These are phyloP conservation scores for Lecanicillium sp. DNA, from an alignment of 2,329 filamentous ascomycete species.

Conservation along the genomic window DNA sequence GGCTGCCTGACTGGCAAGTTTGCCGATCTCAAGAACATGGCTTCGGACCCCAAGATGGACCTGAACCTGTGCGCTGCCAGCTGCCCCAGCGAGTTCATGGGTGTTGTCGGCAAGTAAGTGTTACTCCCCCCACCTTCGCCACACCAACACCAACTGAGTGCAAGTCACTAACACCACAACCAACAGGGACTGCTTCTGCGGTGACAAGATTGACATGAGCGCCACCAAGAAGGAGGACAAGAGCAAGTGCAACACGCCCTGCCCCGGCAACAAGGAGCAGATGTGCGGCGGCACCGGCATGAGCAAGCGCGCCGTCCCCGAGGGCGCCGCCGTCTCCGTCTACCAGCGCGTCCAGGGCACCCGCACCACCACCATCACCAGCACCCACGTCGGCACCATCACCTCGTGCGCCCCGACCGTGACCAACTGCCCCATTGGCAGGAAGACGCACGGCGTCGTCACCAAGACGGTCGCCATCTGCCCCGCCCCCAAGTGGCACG, in stretches of 20 bases:
- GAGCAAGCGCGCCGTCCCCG: background rate
- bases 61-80: constrained; percentile 18
- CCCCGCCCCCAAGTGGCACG: constrained; percentile 5
- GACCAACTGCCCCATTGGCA: background rate
- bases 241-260: constrained; percentile 17
- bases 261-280: constrained; percentile 18
- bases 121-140: background rate
- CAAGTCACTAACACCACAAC: too few species aligned
- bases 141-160: constrained; percentile 9
- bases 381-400: background rate
- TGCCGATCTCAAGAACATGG: constrained; percentile 14
- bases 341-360: background rate
- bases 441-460: background rate
- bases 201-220: constrained; percentile 9
- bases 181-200: constrained; percentile 23
- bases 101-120: constrained; percentile 16
- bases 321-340: background rate
- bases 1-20: constrained; percentile 18
- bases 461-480: background rate
- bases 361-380: background rate
- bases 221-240: constrained; percentile 8
- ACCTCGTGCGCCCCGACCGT: background rate
- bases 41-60: constrained; percentile 12
- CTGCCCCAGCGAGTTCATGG: constrained; percentile 18
- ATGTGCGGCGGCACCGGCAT: constrained; percentile 18